Evolutionary conservation across 495 filamentous ascomycete species (phyloP), one percentile per base, ranked within the genome.

Genomic region (Terfezia claveryi): DNA sequence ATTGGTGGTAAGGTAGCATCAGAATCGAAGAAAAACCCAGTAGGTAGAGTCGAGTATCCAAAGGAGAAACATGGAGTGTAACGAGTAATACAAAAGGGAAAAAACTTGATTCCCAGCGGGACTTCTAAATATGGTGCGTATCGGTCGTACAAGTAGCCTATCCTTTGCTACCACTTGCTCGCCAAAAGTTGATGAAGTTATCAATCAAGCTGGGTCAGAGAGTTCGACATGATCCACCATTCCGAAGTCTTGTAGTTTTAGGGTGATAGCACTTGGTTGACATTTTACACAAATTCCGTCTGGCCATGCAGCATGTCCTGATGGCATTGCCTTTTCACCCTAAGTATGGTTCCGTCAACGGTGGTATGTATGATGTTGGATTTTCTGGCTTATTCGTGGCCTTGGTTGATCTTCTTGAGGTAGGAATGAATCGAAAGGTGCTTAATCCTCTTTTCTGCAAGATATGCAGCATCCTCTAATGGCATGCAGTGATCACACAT

Each of bases 401-500:
- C 14, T 85, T 81, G 68, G n/a, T 99, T 99, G 63, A 91, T 80
- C 67, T 96, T 96, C 52, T 87, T 78, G 36, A 99, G 73, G 66
- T 96, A 82, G 0, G 88, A 85, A 67, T 99, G 92, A 66, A 95
- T 94, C 1, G 89, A 95, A 36, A 92, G 74, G 65, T 95, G 91
- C 67, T 99, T 99, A 73, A 99, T 94, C 73, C 94, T 95, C 69
- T 86, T 91, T 62, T 96, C 88, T 3, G 78, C 76, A 17, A 99
- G 74, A 61, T 96, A 92, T 52, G 82, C 78, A 23, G 78, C 64
- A 65, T 89, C 92, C 64, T 99, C 92, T 37, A 99, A 72, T 1
- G 91, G 91, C 85, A 89, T 94, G 73, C 91, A 99, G 68, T 95
- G 94, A 68, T 99, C 91, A 67, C 91, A 99, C 92, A 96, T 96